Conservation (phyloP, 768 basidiomycete species). For the Cystobasidium tubakii region DNA sequence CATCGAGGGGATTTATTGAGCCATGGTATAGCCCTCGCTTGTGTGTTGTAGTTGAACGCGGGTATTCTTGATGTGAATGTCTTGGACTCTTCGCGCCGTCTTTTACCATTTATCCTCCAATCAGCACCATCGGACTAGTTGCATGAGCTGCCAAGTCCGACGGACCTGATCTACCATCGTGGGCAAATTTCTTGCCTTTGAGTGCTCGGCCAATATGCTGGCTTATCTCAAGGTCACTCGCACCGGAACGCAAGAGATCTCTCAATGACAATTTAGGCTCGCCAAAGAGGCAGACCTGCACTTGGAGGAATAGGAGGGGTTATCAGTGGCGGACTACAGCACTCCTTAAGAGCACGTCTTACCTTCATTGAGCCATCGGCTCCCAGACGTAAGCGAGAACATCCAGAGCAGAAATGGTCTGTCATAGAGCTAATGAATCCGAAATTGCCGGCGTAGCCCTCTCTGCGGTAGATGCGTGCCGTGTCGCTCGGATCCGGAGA, state of each 20-base stretch:
- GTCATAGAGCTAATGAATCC: slow-evolving; percentile 92
- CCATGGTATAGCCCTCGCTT: background rate
- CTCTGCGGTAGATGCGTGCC: slow-evolving; percentile 24
- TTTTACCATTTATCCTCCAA: slow-evolving; percentile 67
- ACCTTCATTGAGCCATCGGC: slow-evolving; percentile 87
- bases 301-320: background rate
- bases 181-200: slow-evolving; percentile 44
- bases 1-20: background rate
- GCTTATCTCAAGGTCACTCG: slow-evolving; percentile 60
- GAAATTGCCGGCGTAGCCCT: slow-evolving; percentile 46
- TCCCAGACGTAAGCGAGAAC: slow-evolving; percentile 77
- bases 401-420: slow-evolving; percentile 80
- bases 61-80: background rate
- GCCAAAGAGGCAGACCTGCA: slow-evolving; percentile 78
- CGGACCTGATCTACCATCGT: slow-evolving; percentile 45
- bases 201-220: slow-evolving; percentile 18
- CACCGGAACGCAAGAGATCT: slow-evolving; percentile 63
- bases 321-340: no score
- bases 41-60: background rate
- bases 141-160: slow-evolving; percentile 38
- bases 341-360: slow-evolving; percentile 34
- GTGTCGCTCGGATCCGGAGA: slow-evolving; percentile 18
- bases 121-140: slow-evolving; percentile 83
- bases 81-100: background rate
- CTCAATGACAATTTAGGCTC: slow-evolving; percentile 75